Evolutionary conservation across 257 asterid species (phyloP), one percentile per base, ranked within the genome.

Genomic region (Vinca minor): DNA sequence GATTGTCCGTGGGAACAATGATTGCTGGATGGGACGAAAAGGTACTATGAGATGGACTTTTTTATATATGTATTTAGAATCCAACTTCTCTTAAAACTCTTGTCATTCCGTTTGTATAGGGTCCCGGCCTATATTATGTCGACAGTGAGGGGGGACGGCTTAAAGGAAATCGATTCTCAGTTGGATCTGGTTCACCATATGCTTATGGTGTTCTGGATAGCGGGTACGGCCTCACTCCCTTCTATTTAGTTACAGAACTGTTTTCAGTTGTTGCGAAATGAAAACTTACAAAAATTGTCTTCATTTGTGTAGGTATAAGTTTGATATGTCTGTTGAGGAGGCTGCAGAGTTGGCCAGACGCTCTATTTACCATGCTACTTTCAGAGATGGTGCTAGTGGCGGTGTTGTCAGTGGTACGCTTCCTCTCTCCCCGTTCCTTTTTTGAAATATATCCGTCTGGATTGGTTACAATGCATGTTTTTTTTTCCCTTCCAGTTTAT

Each of bases 1-100:
- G 97, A 49, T 78, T 92, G 72, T 92, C 97, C 3, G 95, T 90
- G 62, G 97, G 95, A 62, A 90, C 97, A 28, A 92, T 89, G 98
- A 92, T 92, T 49, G 97, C 97, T 53, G 98, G 98, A 61, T 92
- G 96, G 97, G 98, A 92, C 76, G 98, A 92, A 73, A 82, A 81
- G 97, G 98, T 92, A 82, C 28, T 21, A 17, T 66, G 20, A 31
- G 50, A 26, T 63, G 60, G 65, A 15, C 46, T 23, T 36, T 35
- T n/a, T 10, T 42, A 31, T 2, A 39, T 26, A 63, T 34, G 15
- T 32, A 54, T 54, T 15, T 21, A 18, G 23, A 18, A 58, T 38
- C 57, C 15, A 1, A 2, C 35, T 3, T 32, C 21, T 57, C 44
- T 34, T 15, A 15, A 18, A 8, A 65, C 39, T 35, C 41, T 53